Base-by-base conservation (phyloP, 1,284 basidiomycete genomes). In the Microbotryum lychnidis-dioicae region DNA sequence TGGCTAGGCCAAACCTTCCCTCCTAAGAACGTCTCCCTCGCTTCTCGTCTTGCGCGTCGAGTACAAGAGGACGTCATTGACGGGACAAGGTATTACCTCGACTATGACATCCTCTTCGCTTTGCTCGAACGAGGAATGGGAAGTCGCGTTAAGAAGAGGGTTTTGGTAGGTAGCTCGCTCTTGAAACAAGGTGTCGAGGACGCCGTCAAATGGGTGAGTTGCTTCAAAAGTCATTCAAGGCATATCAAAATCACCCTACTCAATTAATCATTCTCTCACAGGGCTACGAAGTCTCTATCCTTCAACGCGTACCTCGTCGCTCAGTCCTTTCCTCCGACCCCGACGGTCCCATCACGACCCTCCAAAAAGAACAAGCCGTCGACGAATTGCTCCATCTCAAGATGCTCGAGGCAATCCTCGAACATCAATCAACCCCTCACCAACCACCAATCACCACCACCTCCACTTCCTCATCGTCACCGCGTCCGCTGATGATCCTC, bases 301-400 rank as follows among this genome's bases (percentile, higher is more conserved):
- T 68, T 23, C 67, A 68, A 21, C 63, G 67, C 6, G 67, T 68
- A 6, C 60, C 62, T 16, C 67, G 65, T 12, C 9, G 33, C 9
- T 29, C 52, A 7, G n/a, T 23, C 52, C n/a, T 37, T 6, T 18
- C 9, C 14, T n/a, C 53, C 53, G 14, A 42, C 53, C 25, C 37
- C n/a, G 14, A 10, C 6, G n/a, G 37, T 14, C 33, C 42, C 42
- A n/a, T 12, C 20, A 10, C 21, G 21, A 33, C 16, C 20, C 20
- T 54, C 37, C 20, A 25, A 51, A 23, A 48, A 51, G 56, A 89
- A 71, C 89, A 92, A 76, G 88, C 87, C 16, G 89, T 91, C 4
- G 89, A 91, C 71, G 90, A 92, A 75, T 79, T 92, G 23, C 75
- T 92, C 52, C 89, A 91, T 73, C 79, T 92, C 58, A 91, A 92